A percentile compares a stretch with the other conserved stretches of the same genome.
Conservation (phyloP, 345 rosid genomes). For the Combretum micranthum region DNA sequence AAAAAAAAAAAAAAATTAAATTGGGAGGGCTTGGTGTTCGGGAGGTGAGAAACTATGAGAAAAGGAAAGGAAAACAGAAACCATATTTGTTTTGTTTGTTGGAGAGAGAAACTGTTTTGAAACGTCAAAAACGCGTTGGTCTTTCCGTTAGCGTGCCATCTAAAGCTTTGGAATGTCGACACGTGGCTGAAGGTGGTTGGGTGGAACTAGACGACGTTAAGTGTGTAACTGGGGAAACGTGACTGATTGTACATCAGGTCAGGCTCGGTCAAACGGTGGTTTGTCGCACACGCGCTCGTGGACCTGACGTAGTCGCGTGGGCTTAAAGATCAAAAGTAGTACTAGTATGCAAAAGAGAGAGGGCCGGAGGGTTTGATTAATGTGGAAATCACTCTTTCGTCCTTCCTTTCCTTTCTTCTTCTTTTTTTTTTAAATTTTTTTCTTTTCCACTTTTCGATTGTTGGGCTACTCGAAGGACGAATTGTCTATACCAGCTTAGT, state of each 20-base stretch:
- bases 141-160: constrained; percentile 12
- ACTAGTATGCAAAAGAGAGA: not conserved
- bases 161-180: constrained; percentile 5
- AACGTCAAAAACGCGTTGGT: constrained; percentile 29
- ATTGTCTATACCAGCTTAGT: too few relatives aligned
- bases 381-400: not conserved
- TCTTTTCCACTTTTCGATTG: not conserved
- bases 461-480: too few relatives aligned
- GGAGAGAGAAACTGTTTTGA: too few relatives aligned
- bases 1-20: too few relatives aligned
- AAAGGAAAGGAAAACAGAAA: not conserved
- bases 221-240: too few relatives aligned
- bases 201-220: not conserved
- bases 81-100: too few relatives aligned
- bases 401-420: not conserved
- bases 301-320: constrained; percentile 5
- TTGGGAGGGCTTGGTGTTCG: too few relatives aligned
- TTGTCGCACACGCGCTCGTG: not conserved
- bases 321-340: not conserved
- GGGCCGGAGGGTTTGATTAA: constrained; percentile 5
- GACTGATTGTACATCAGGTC: too few relatives aligned
- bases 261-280: constrained; percentile 6
- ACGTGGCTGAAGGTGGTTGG: constrained; percentile 17
- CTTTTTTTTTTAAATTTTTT: not conserved
- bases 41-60: not conserved